Base-by-base conservation (phyloP, 768 basidiomycete genomes). In the Suillus luteus region DNA sequence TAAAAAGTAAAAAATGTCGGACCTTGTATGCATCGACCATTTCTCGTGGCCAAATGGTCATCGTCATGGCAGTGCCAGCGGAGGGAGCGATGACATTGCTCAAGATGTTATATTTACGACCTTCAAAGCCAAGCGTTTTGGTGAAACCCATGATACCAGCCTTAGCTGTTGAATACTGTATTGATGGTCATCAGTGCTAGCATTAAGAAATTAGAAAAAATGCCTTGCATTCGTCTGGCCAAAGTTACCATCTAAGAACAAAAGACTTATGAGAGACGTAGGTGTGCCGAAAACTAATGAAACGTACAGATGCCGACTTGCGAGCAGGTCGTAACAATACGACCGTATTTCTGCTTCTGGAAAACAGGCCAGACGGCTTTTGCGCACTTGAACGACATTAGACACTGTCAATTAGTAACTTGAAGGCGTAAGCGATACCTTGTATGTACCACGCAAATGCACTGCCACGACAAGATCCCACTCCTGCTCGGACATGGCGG, bases 341-440 rank as follows among this genome's bases (percentile, higher is more conserved):
- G 88, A 35, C 97, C 97, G 72, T 89, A 97, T 77, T 94, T 95
- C 75, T 99, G 96, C 79, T 95, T 91, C 76, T 92, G 91, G 86
- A 99, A 98, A 69, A 93, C 80, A 0, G 96, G 95, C 97, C 97
- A 99, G 31, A 93, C 90, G 6, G 96, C 97, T 72, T 96, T 92
- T 35, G 87, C 89, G 67, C 94, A 95, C 91, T 95, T 60, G 17
- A 51, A 51, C 14, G 1, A 27, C 22, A 24, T 17, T 51, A 55
- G 51, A 60, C 55, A 64, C 49, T 37, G 19, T 31, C 9, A 9
- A 37, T 40, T 2, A 24, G 1, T 17, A 12, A 58, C n/a, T 27
- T 52, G 51, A 38, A 43, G 41, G 59, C 71, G 61, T 48, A 2
- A 31, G 22, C 61, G 4, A 19, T 66, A 90, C 91, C 82, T 94